These are phyloP conservation scores for Persicaria tinctoria DNA, from an alignment of 148 eudicot species.

Conservation along the genomic window DNA sequence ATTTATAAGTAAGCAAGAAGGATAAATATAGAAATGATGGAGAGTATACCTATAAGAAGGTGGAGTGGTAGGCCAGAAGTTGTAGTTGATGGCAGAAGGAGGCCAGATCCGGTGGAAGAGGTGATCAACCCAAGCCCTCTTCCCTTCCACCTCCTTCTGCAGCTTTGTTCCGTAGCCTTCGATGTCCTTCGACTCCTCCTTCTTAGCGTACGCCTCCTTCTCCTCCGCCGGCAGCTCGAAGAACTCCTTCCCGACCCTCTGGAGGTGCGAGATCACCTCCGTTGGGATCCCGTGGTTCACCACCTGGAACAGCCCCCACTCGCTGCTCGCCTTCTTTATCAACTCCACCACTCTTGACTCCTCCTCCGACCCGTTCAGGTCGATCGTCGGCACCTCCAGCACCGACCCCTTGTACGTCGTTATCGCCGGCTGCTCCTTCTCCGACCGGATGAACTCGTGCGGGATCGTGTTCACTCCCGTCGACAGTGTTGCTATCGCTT, in stretches of 20 bases:
- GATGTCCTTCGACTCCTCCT: constrained; percentile 17
- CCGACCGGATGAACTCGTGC: constrained; percentile 42
- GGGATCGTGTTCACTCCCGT: constrained; percentile 34
- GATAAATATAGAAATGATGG: no score
- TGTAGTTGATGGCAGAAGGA: constrained; percentile 26
- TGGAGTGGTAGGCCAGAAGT: constrained; percentile 35
- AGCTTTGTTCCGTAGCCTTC: constrained; percentile 44
- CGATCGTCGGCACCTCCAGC: constrained; percentile 52
- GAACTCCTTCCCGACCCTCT: constrained; percentile 50
- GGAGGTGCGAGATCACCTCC: constrained; percentile 36
- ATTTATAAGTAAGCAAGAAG: no score
- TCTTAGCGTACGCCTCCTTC: constrained; percentile 32
- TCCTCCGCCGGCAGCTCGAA: constrained; percentile 53
- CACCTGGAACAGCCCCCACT: constrained; percentile 60
- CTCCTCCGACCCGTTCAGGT: constrained; percentile 22
- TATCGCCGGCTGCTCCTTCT: constrained; percentile 46
- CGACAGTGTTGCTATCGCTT: constrained; percentile 40
- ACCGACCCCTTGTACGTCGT: constrained; percentile 33
- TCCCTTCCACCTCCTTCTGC: constrained; percentile 35
- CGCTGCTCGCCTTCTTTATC: constrained; percentile 35
- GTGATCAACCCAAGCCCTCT: constrained; percentile 52
- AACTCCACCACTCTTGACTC: constrained; percentile 17
- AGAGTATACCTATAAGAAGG: constrained; percentile 26
- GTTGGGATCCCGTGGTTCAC: constrained; percentile 54
- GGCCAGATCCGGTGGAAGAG: constrained; percentile 47